Base-by-base conservation (phyloP, 257 asterid species). In the Plectranthus barbatus region DNA sequence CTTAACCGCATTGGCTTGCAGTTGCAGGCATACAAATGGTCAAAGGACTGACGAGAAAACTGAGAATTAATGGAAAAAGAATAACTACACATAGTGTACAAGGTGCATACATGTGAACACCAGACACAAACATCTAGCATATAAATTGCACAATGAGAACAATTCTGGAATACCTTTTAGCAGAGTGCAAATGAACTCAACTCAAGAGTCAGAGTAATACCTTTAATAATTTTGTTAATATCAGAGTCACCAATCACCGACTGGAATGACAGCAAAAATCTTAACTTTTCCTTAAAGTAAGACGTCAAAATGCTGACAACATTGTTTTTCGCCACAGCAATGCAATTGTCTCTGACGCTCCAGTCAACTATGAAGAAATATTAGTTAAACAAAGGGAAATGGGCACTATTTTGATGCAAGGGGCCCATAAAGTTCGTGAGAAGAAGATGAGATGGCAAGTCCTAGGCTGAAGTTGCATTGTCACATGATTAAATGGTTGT, bases 321-420 rank as follows among this genome's bases (percentile, higher is more conserved):
- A 64, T 79, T 87, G 70, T 81, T 82, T 76, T 80, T 82, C 3
- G 86, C 91, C 78, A 87, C 83, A 68, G 84, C 97, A 78, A 85
- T 56, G 74, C 72, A 77, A 68, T 84, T 78, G 48, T 84, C 99
- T 52, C 77, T 64, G 17, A 74, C 68, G 54, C 94, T 86, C 97
- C 96, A 92, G 77, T 84, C 97, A 77, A 85, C 99, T 89, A 61
- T 72, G 68, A 78, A 71, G 56, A 15, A 49, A 72, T 8, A 29
- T 67, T 48, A 19, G 69, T 67, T 26, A 72, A 70, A 31, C 56
- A 62, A 15, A 74, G 48, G 14, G 56, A 54, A 26, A 58, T 45
- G 5, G 4, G 18, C 50, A 24, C 47, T 15, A 61, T 52, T 26
- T 48, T 52, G 37, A 24, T 18, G 40, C 60, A n/a, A 59, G 37